These are phyloP conservation scores for Lactifluus piperatus DNA, from an alignment of 768 basidiomycete genomes.

Conservation along the genomic window DNA sequence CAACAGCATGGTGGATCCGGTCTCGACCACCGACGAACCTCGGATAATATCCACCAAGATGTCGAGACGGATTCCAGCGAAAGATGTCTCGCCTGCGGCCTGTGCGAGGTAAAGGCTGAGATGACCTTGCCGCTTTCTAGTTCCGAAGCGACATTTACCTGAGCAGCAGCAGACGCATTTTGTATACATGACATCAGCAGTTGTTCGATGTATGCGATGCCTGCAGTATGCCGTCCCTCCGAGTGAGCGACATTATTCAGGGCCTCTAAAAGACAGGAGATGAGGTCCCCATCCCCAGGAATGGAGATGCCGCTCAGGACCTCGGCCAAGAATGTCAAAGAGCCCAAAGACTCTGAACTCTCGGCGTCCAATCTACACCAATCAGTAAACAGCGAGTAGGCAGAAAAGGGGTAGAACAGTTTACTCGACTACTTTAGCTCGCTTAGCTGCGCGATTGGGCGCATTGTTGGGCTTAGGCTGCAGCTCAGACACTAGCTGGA, in stretches of 20 bases:
- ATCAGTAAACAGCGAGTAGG: not conserved
- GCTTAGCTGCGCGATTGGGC: constrained; percentile 50
- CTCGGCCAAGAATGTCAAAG: constrained; percentile 57
- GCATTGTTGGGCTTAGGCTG: constrained; percentile 37
- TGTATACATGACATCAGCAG: constrained; percentile 78
- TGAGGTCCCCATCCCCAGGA: constrained; percentile 61
- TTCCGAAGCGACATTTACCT: constrained; percentile 32
- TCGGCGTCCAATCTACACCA: not conserved
- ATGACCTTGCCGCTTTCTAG: not conserved
- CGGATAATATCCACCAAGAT: constrained; percentile 83
- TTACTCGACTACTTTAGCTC: constrained; percentile 52
- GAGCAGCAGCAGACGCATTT: constrained; percentile 46
- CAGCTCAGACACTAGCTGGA: constrained; percentile 41
- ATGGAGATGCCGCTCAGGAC: constrained; percentile 55
- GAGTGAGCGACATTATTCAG: constrained; percentile 57
- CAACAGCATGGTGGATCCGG: constrained; percentile 1
- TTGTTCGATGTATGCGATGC: constrained; percentile 73
- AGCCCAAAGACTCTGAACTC: constrained; percentile 21
- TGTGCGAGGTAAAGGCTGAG: constrained; percentile 22
- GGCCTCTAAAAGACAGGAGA: constrained; percentile 63
- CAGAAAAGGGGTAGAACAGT: constrained; percentile 11
- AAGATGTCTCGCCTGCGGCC: constrained; percentile 45
- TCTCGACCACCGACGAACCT: constrained; percentile 34
- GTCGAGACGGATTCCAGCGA: constrained; percentile 65
- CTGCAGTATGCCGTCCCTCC: constrained; percentile 46